Base-by-base conservation (phyloP, 2,329 filamentous ascomycete genomes). In the Penicillium nordicum region DNA sequence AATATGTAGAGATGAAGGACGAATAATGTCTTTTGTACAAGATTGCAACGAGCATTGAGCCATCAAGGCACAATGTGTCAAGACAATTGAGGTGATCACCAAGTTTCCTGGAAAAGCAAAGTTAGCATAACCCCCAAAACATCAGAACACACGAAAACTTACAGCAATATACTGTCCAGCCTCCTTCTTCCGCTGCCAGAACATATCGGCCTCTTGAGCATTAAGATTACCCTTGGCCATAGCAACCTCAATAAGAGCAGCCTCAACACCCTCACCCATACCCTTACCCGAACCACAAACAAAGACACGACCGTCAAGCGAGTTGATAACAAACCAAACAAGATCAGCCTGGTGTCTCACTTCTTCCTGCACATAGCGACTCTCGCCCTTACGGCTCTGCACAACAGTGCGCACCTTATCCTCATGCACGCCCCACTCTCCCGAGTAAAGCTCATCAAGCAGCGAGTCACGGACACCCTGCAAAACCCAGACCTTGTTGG, bases 261-360 rank as follows among this genome's bases (percentile, higher is more conserved):
- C 82, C 72, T 97, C 89, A 3, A 99, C 94, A 43, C 94, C 94
- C 74, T 97, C 94, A 57, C 94, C 94, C 94, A 99, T 99, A 55
- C 94, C 94, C 78, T 90, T 92, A 69, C 87, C 92, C 75, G 89
- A 95, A 48, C 94, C 94, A 73, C 94, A 99, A 57, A 99, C 94
- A 72, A 99, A 99, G 50, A 97, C 87, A 50, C 94, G 87, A 1
- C 94, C 94, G 68, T 99, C 94, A n/a, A 97, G 81, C 2, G 92
- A 87, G 73, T 97, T 97, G 80, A 96, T 89, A 62, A 97, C 92
- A 73, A 91, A 96, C 94, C 94, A 99, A 16, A 97, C 93, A n/a
- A 97, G 83, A 70, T 97, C 94, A 1, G 92, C 90, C 73, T 97
- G 94, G 62, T 90, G 83, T 11, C 84, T 81, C 9, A 99, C 93